Base-by-base conservation (phyloP, 768 basidiomycete genomes). In the Mrakia blollopis region DNA sequence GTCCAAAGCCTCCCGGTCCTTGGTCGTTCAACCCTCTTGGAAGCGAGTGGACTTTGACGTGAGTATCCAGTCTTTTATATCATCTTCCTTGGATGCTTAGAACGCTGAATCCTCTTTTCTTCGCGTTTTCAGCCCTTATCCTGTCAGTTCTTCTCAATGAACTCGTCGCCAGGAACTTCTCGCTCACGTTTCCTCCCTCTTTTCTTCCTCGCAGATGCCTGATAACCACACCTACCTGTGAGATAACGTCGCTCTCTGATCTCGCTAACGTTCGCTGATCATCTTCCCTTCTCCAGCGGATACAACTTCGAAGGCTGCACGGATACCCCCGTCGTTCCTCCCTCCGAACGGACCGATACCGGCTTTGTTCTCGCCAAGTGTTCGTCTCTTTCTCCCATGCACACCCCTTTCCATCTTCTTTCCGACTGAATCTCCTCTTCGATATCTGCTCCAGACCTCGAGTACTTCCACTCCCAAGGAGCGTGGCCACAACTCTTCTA, bases 1-100 rank as follows among this genome's bases (percentile, higher is more conserved):
- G n/a, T 37, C 32, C 16, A n/a, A 32, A n/a, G 62, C 62, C 62
- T 21, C 18, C 23, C 6, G 35, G 30, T 21, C 62, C 62, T 30
- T 63, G 62, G 62, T 32, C 62, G 18, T 63, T 32, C 62, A 63
- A 63, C 62, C 62, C 62, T 9, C 62, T 63, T 32, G 62, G 62
- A 5, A 37, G 30, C 30, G 62, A 63, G 35, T 63, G 62, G 62
- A 63, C 57, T 7, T 28, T 57, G 7, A 57, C 57, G 57, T 57
- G 57, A 57, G 57, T 10, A 9, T 28, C 25, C 8, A 6, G 3
- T n/a, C 57, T 57, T 28, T 57, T 16, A 18, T 50, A 21, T n/a
- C 10, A 57, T 8, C 9, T 2, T 57, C 1, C 28, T 10, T n/a
- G 8, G n/a, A n/a, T n/a, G n/a, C n/a, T n/a, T 21, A n/a, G n/a